A percentile compares a stretch with the other conserved stretches of the same genome.
phyloP scores from a whole-genome alignment of 129 eudicot genomes.

The Escallonia rubra region DNA sequence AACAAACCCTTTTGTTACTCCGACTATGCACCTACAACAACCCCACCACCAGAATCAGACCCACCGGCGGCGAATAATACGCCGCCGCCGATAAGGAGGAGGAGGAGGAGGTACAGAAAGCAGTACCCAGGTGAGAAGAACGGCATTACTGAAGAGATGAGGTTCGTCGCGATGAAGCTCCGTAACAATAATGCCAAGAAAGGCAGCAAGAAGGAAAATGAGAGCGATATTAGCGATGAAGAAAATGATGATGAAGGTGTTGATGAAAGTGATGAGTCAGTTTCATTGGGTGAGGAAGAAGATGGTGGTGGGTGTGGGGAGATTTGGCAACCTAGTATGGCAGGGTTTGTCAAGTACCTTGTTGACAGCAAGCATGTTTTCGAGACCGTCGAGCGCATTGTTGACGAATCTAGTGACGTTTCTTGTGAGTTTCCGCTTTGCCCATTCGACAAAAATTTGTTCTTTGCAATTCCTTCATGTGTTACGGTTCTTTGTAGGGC shows the following conservation, averaged over 20 bases:
- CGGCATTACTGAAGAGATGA: slow-evolving; percentile 92
- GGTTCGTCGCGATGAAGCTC: slow-evolving; percentile 88
- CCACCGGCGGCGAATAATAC: not conserved
- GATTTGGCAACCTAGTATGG: slow-evolving; percentile 68
- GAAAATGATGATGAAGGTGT: slow-evolving; percentile 4
- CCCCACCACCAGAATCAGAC: slow-evolving; percentile 7
- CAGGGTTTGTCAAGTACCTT: slow-evolving; percentile 69
- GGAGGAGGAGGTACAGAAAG: slow-evolving; percentile 52
- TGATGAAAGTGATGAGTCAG: slow-evolving; percentile 11
- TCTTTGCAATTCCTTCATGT: too few species aligned
- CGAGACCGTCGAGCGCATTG: slow-evolving; percentile 62
- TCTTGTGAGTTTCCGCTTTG: slow-evolving; percentile 57
- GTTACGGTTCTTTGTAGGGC: too few species aligned
- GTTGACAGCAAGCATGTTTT: slow-evolving; percentile 75
- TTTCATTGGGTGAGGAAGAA: slow-evolving; percentile 1
- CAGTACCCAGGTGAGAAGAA: slow-evolving; percentile 66
- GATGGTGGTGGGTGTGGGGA: slow-evolving; percentile 5
- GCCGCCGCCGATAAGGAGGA: slow-evolving; percentile 40
- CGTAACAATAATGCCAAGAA: slow-evolving; percentile 33
- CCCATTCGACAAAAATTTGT: too few species aligned
- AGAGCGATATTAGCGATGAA: slow-evolving; percentile 14
- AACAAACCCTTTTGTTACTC: not conserved
- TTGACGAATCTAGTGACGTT: slow-evolving; percentile 76
- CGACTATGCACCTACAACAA: not conserved
- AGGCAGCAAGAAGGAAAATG: not conserved